Base-by-base conservation (phyloP, 139 green algal species). In the Auxenochlorella pyrenoidosa region DNA sequence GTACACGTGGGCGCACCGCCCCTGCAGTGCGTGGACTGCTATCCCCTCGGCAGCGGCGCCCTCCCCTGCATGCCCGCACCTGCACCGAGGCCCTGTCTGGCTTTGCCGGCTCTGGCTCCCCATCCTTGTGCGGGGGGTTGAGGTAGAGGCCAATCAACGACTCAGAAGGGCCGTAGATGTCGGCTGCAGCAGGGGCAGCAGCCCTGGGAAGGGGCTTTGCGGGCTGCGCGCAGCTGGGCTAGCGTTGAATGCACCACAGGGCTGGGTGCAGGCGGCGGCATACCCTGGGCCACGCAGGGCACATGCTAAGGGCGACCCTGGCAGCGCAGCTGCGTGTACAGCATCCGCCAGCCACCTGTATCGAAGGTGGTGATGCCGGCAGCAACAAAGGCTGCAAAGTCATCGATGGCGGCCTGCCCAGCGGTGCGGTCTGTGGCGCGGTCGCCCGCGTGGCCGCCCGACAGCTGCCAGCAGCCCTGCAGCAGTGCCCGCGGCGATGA, bases 81-180 rank as follows among this genome's bases (percentile, higher is more conserved):
- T 81, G 75, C 75, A 81, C 75, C 13, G 18, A 24, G 15, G 54
- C 15, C 54, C 54, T 63, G 30, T 80, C 30, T 16, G 75, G 30
- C 43, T 81, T 81, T 21, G 36, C 15, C 16, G 54, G 54, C 54
- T 63, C 15, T 24, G 54, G 54, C 54, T 63, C 54, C 15, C 54
- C 54, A 3, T 63, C 54, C 54, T 63, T 63, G 54, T 22, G 54
- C 54, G 40, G 73, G 73, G 19, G 51, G 51, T n/a, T 76, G 40
- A 96, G 81, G 88, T 92, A 94, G 89, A 88, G 85, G 3, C 96
- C 96, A 54, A 98, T 98, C 41, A 98, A 84, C 36, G 85, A 47
- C 91, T 98, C 96, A 0, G 91, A 95, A 19, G 94, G 93, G n/a
- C 96, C 96, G 82, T 98, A 98, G 71, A 95, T 93, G 91, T 97